Evolutionary conservation across 1,139 yeast species (phyloP), one percentile per base, ranked within the genome.

Genomic region (Protomyces inundatus): DNA sequence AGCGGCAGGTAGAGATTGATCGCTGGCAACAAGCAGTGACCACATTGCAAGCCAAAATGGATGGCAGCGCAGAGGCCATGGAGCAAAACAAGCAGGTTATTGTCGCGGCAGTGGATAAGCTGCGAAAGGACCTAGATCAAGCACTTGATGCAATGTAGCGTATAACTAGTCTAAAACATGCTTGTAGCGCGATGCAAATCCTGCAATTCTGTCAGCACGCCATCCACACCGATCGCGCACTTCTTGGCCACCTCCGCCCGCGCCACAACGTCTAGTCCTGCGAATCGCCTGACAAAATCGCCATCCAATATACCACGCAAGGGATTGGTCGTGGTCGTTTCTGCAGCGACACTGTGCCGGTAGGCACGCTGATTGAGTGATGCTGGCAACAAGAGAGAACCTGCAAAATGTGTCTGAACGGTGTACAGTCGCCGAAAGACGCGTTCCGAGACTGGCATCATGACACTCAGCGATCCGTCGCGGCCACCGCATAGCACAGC

Each of bases 371-470:
- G 96, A 72, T 91, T 93, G 68, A 93, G 77, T 0, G 97, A 97
- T 66, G 89, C 86, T 66, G 77, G 75, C 67, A 88, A 95, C 64
- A 79, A 80, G 67, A 85, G 88, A 68, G 85, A 86, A 67, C 91
- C 97, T 33, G 83, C 82, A 64, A 93, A 76, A 71, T 90, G 97
- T 74, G 90, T 96, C 71, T 91, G 97, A 23, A 93, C 77, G 46
- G 90, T 87, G 71, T 88, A 89, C 73, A 93, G 79, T 67, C 96
- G 80, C 73, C 97, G 81, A 75, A 90, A 93, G 14, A 84, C 80
- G 1, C 84, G 76, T 73, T 93, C 98, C 50, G 81, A 77, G 12
- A 91, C 78, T 0, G 98, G 97, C 52, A 84, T 78, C n/a, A 93
- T 83, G 56, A 83, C 81, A 70, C 84, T 84, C 50, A 93, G 76